These are phyloP conservation scores for Pulveroboletus ravenelii DNA, from an alignment of 768 basidiomycete species.

Conservation along the genomic window DNA sequence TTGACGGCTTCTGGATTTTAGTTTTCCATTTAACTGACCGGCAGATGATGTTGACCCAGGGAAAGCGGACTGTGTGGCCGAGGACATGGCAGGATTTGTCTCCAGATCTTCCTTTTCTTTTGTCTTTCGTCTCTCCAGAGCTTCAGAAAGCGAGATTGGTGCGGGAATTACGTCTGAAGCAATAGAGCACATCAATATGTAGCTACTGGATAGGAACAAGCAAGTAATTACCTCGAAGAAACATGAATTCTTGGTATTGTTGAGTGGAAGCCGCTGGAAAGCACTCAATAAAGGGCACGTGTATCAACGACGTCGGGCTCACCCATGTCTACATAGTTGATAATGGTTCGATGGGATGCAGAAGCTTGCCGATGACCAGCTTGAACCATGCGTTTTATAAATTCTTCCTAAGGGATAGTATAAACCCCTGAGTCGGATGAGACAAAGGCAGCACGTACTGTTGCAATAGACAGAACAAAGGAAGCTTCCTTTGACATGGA, in stretches of 20 bases:
- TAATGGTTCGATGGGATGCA: conserved; percentile 49
- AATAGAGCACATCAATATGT: conserved; percentile 3
- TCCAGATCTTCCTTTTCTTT: conserved; percentile 56
- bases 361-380: conserved; percentile 65
- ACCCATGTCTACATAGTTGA: conserved; percentile 79
- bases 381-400: conserved; percentile 69
- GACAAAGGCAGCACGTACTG: conserved; percentile 41
- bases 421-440: conserved; percentile 9
- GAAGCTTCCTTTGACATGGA: conserved; percentile 72
- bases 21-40: conserved; percentile 30
- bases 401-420: conserved; percentile 62
- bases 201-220: background rate
- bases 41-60: conserved; percentile 19
- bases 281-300: conserved; percentile 2
- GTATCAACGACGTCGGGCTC: conserved; percentile 20
- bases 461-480: conserved; percentile 70
- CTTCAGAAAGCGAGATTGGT: conserved; percentile 54
- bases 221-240: conserved; percentile 53
- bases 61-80: conserved; percentile 26
- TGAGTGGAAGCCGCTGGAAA: conserved; percentile 51
- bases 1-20: conserved; percentile 38
- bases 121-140: conserved; percentile 49
- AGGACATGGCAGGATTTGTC: conserved; percentile 51
- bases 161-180: conserved; percentile 60
- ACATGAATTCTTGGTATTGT: conserved; percentile 66